Evolutionary conservation across 306 rosid species (phyloP).

Genomic region (Astragalus membranaceus): DNA sequence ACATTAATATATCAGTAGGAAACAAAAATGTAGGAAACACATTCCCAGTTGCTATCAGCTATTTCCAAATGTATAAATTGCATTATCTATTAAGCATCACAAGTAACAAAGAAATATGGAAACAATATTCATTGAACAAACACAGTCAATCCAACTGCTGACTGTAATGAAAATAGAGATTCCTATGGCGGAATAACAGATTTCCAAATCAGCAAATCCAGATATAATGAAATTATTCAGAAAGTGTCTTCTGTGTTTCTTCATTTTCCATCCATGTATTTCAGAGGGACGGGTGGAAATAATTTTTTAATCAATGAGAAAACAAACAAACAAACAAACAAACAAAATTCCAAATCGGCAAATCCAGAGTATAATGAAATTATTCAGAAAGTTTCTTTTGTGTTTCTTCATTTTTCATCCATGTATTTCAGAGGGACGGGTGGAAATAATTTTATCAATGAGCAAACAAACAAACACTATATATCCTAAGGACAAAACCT

Average conservation of each 20-base stretch:
- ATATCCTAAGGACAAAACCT: too few species aligned
- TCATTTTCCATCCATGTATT: background rate
- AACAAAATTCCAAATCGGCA: background rate
- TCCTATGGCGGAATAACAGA: background rate
- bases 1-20: background rate
- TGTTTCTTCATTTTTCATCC: background rate
- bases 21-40: background rate
- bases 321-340: too few species aligned
- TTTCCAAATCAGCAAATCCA: background rate
- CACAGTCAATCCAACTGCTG: background rate
- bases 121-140: constrained; percentile 13
- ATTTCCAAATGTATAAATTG: constrained; percentile 7
- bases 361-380: background rate
- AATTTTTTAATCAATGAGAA: too few species aligned
- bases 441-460: background rate
- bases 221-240: background rate
- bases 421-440: background rate
- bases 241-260: background rate
- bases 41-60: background rate
- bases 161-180: background rate
- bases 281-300: background rate
- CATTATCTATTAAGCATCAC: background rate
- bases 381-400: background rate
- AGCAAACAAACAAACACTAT: too few species aligned
- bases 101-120: background rate